Evolutionary conservation across 108 stramenopile genomes (phyloP), one percentile per base, ranked within the genome.

Genomic region (Pseudonitzschia delicatissima): DNA sequence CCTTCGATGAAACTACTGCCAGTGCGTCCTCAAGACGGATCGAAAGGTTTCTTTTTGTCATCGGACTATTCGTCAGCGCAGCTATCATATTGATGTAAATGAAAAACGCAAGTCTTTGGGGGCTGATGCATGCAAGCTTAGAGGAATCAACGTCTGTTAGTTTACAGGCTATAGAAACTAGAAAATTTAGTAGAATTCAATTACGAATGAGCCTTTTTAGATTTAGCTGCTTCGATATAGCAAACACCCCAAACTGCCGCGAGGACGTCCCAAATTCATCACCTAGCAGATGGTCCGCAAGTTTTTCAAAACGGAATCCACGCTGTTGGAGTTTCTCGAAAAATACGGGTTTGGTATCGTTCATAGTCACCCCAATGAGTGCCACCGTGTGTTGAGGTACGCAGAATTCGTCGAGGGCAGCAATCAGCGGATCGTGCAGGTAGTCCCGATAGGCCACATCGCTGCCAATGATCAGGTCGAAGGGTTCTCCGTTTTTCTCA

Each of bases 401-500:
- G 29, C 57, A 65, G 17, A 29, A 42, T 33, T 42, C 44, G 7
- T 68, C 45, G 47, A 87, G 76, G 21, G 84, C 79, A n/a, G 74
- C 57, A 75, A 95, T 91, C 18, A 95, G 66, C n/a, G 89, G 89
- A 42, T 77, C 75, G 65, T 95, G 82, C 13, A 95, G 64, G 25
- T 79, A 69, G 39, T 85, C 78, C n/a, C 86, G 77, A 47, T 95
- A 95, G 0, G 90, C 93, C 12, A 95, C 53, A 68, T 95, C 93
- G 7, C 83, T 83, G 17, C 93, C 93, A 67, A 95, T 74, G 48
- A 95, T 92, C 52, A 95, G 81, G 71, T 94, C 88, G 61, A 87
- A 94, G 27, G 58, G 9, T 6, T 55, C 50, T 17, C 12, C 66
- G 69, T 80, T 57, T 67, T 15, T 42, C 28, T 37, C n/a, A 15